Percentiles rank a stretch among this genome's conserved stretches.
Evolutionary conservation across 2,329 filamentous ascomycete species (phyloP).

Genomic region (Fusarium mangiferae): DNA sequence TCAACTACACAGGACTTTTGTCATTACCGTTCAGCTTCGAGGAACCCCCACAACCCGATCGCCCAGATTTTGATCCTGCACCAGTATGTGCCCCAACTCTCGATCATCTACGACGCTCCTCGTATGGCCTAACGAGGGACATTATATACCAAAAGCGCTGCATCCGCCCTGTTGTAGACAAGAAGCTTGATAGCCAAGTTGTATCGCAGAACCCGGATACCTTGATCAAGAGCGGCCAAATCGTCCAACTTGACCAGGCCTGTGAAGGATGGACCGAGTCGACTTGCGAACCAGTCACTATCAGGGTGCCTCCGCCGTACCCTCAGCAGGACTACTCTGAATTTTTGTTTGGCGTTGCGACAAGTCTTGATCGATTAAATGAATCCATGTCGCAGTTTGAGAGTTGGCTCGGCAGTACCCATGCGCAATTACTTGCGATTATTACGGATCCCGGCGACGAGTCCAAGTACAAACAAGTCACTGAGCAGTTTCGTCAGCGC

Average conservation of each 20-base stretch:
- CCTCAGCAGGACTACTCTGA: slow-evolving; percentile 58
- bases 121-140: slow-evolving; percentile 52
- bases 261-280: slow-evolving; percentile 40
- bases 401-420: slow-evolving; percentile 65
- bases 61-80: slow-evolving; percentile 33
- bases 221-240: slow-evolving; percentile 50
- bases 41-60: slow-evolving; percentile 24
- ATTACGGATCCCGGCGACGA: slow-evolving; percentile 57
- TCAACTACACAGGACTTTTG: slow-evolving; percentile 21
- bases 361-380: slow-evolving; percentile 60
- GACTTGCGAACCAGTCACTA: slow-evolving; percentile 55
- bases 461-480: slow-evolving; percentile 44
- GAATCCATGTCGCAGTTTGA: slow-evolving; percentile 62
- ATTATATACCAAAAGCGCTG: slow-evolving; percentile 59
- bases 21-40: slow-evolving; percentile 38
- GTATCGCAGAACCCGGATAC: slow-evolving; percentile 52
- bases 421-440: slow-evolving; percentile 62
- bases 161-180: slow-evolving; percentile 51
- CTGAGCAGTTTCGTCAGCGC: slow-evolving; percentile 41
- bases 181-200: slow-evolving; percentile 49
- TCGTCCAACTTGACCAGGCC: slow-evolving; percentile 43
- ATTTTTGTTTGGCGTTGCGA: slow-evolving; percentile 68
- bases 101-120: slow-evolving; percentile 45
- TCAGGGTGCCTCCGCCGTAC: slow-evolving; percentile 59
- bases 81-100: slow-evolving; percentile 42